phyloP scores from a whole-genome alignment of 192 early-diverging fungal genomes.

The Umbelopsis sp. region DNA sequence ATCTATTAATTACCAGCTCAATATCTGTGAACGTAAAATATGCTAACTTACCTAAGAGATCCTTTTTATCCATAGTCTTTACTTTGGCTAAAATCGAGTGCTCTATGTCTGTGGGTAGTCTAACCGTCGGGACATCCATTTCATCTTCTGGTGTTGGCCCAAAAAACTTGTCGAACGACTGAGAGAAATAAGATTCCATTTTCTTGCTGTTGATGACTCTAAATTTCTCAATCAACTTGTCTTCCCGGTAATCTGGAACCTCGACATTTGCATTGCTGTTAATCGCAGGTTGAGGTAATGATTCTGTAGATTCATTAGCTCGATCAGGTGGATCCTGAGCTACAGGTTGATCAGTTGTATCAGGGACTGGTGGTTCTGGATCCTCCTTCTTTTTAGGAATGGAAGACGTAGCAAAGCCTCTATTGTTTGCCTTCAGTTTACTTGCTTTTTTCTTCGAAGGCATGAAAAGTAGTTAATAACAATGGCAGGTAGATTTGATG shows the following conservation, averaged over 20 bases:
- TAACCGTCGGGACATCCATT: background rate
- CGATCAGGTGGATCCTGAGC: constrained; percentile 13
- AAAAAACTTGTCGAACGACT: constrained; percentile 7
- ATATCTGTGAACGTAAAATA: background rate
- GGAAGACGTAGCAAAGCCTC: constrained; percentile 23
- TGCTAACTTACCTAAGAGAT: background rate
- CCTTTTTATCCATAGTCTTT: background rate
- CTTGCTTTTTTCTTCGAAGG: constrained; percentile 21
- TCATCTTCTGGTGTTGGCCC: constrained; percentile 4
- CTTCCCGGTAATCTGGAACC: constrained; percentile 7
- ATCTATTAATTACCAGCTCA: background rate
- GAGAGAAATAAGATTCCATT: constrained; percentile 3
- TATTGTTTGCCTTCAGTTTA: background rate
- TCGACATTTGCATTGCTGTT: background rate
- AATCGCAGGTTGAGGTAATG: background rate
- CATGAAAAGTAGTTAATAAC: constrained; percentile 20
- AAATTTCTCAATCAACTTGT: constrained; percentile 3
- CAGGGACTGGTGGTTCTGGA: background rate
- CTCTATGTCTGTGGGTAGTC: background rate
- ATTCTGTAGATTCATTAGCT: background rate
- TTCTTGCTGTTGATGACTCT: background rate
- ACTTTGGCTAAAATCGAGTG: background rate
- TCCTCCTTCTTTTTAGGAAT: constrained; percentile 10
- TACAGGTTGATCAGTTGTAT: background rate
- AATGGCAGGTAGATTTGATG: constrained; percentile 16